Percentiles rank a stretch among this genome's conserved stretches.
These are phyloP conservation scores for Fraxinus sp. DNA, from an alignment of 305 asterid genomes.

Conservation along the genomic window DNA sequence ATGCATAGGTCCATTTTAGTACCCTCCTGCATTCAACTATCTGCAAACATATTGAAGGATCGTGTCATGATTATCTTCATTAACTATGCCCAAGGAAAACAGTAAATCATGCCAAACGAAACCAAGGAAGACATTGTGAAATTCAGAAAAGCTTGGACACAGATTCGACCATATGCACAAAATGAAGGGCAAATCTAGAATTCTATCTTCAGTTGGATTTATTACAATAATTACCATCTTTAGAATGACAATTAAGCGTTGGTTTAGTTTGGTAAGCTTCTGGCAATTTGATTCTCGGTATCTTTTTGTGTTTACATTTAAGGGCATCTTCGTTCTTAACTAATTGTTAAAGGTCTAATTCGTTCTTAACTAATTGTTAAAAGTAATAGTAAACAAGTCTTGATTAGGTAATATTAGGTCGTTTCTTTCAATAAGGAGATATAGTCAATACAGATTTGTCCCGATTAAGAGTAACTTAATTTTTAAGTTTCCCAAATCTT, in stretches of 20 bases:
- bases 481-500: not conserved
- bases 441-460: not conserved
- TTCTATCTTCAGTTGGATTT: not conserved
- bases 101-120: not conserved
- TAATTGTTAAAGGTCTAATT: not conserved
- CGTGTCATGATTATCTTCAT: slow-evolving; percentile 16
- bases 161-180: not conserved
- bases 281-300: not conserved
- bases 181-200: not conserved
- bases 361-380: not conserved
- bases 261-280: not conserved
- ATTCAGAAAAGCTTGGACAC: not conserved
- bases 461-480: not conserved
- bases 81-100: slow-evolving; percentile 15
- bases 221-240: not conserved
- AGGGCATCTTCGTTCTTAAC: not conserved
- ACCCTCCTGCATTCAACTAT: slow-evolving; percentile 95
- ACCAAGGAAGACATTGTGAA: not conserved
- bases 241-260: not conserved
- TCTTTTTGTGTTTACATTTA: not conserved
- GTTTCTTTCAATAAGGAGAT: not conserved
- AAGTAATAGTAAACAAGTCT: not conserved
- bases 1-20: slow-evolving; percentile 88
- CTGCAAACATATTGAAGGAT: slow-evolving; percentile 43
- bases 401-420: not conserved